Evolutionary conservation across 108 stramenopile genomes (phyloP).

Genomic region (Cyclotella choctawhatcheeana): DNA sequence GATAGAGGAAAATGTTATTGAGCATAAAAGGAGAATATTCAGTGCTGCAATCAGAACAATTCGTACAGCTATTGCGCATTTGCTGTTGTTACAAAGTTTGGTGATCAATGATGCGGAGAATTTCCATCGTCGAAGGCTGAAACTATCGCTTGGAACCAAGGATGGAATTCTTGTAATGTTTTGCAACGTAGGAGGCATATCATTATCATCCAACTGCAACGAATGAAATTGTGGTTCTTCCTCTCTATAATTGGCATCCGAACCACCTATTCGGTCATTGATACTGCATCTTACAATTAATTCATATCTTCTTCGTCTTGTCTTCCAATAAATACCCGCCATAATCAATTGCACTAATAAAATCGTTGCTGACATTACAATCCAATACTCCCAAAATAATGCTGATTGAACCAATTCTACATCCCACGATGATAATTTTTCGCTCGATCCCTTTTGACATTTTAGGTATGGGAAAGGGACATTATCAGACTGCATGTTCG

Average conservation of each 20-base stretch:
- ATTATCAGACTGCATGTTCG: neutral
- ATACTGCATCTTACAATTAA: neutral
- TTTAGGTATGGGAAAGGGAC: conserved; percentile 41
- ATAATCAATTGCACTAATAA: conserved; percentile 18
- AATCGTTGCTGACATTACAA: conserved; percentile 13
- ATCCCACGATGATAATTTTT: conserved; percentile 37
- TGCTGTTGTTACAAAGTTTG: conserved; percentile 12
- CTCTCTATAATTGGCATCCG: neutral
- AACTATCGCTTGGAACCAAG: neutral
- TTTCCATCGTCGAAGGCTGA: conserved; percentile 28
- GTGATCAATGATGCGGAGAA: conserved; percentile 15
- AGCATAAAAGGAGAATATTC: conserved; percentile 29
- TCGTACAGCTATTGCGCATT: conserved; percentile 14
- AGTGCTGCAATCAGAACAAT: conserved; percentile 20
- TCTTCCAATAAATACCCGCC: conserved; percentile 6
- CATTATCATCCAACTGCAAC: conserved; percentile 11
- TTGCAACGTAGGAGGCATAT: neutral
- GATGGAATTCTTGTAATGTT: too few species aligned
- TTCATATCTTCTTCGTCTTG: conserved; percentile 11
- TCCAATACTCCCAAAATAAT: conserved; percentile 43
- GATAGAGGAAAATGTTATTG: conserved; percentile 37
- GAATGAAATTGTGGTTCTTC: conserved; percentile 15
- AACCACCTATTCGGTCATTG: too few species aligned
- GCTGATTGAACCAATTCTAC: conserved; percentile 35
- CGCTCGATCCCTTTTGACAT: conserved; percentile 48